Evolutionary conservation across 2,329 filamentous ascomycete genomes (phyloP), one percentile per base, ranked within the genome.

Genomic region (Bisporella sp.): DNA sequence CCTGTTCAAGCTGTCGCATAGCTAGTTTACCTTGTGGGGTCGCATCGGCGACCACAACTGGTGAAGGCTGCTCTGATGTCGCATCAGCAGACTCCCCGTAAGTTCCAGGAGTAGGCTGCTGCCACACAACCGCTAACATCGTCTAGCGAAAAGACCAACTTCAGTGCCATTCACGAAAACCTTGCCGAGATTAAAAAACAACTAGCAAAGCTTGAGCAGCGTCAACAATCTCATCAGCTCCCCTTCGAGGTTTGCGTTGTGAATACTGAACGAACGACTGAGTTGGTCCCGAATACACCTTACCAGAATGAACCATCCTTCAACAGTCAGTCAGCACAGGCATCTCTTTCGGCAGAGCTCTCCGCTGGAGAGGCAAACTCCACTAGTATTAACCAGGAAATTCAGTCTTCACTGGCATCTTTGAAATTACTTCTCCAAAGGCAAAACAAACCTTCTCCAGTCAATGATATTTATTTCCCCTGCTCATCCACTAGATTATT

Each of bases 1-100:
- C 53, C 6, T 55, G 53, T 42, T 55, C 53, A 9, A 55, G 51
- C 42, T 55, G 53, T 47, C 50, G 43, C 40, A 51, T 51, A 33
- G 53, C 48, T 9, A 53, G 53, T 13, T 29, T 55, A 28, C 45
- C 45, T 33, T 55, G 53, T 28, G 31, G 53, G 37, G 37, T 35
- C 9, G 33, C 45, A 41, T 43, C 48, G 12, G 47, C 29, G 45
- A 8, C 21, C 3, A 21, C 21, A 21, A 21, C 21, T 21, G 21
- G 21, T 21, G 21, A 21, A 21, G 21, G 2, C 21, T 21, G 21
- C 21, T 21, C 21, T 21, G 21, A 21, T 3, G 21, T 21, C 21
- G 21, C 13, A 12, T 28, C 33, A n/a, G 46, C 33, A n/a, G 47
- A 30, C 9, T 41, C 30, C 8, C 13, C 31, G 11, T 46, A 41